Base-by-base conservation (phyloP, 1,284 basidiomycete genomes). In the Ustilago trichophora region DNA sequence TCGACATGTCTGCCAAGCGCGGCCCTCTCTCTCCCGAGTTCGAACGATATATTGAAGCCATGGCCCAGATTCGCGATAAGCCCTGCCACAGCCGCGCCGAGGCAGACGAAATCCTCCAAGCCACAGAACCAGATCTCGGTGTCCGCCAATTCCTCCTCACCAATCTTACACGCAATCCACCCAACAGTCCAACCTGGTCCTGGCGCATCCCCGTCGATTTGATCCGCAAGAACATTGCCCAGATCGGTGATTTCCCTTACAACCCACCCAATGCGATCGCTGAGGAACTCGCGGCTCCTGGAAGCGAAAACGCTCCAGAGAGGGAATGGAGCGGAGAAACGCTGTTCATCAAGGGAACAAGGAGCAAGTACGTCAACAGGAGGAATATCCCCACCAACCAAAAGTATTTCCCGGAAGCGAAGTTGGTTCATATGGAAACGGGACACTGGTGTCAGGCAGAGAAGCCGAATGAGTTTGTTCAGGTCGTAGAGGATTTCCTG, bases 61-160 rank as follows among this genome's bases (percentile, higher is more conserved):
- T 93, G 91, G 82, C 86, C 53, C 83, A 85, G 66, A 87, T 93
- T 26, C 87, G 91, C 62, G 81, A 82, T 0, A 84, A 83, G 36
- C 73, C 84, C 0, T 82, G 90, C 6, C 83, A 80, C 37, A 86
- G 86, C 18, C 84, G 88, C 42, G 87, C 88, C 70, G 87, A 89
- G 48, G 91, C 90, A 0, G 84, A 88, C 49, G 82, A 85, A 1
- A 85, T 91, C n/a, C 81, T 93, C 15, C 79, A 85, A 18, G 82
- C 85, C 42, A 86, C 85, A 42, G 91, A 91, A 77, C 80, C 53
- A 16, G 89, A 93, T 57, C 77, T 87, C 1, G 83, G 84, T 48
- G 85, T 90, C 22, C 88, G 90, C 22, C 87, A 88, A 15, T 94
- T 93, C 82, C 84, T 94, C 15, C 84, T 93, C 32, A 93, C 92